Conservation (phyloP, 192 early-diverging fungal genomes). For the Obelidium mucronatum region DNA sequence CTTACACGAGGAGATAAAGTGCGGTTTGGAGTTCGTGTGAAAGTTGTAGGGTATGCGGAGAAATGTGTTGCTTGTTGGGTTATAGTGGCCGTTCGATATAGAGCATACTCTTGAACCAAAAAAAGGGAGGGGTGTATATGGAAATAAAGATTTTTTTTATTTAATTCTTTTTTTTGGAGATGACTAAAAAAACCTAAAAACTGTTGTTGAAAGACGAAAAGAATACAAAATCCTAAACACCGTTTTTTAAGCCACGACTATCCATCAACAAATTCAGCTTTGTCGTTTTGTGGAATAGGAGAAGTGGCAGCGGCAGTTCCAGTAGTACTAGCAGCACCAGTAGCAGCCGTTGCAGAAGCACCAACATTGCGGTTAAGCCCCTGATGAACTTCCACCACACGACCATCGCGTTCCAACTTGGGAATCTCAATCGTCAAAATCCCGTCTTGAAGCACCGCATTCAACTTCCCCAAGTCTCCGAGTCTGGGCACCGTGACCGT, state of each 20-base stretch:
- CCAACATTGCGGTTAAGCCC: neutral
- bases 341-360: neutral
- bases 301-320: neutral
- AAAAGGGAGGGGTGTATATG: neutral
- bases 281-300: neutral
- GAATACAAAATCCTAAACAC: neutral
- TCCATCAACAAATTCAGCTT: neutral
- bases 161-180: neutral
- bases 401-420: constrained; percentile 17
- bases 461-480: constrained; percentile 9
- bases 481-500: constrained; percentile 4
- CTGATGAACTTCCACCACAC: constrained; percentile 6
- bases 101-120: neutral
- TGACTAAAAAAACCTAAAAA: neutral
- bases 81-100: constrained; percentile 45
- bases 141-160: neutral
- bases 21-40: constrained; percentile 43
- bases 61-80: constrained; percentile 50
- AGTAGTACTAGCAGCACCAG: neutral
- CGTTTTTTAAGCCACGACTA: neutral
- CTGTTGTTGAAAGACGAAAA: neutral
- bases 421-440: constrained; percentile 12
- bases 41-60: constrained; percentile 45
- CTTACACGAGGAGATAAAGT: constrained; percentile 52
- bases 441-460: constrained; percentile 16